Evolutionary conservation across 1,139 yeast genomes (phyloP).

Genomic region (Saccharomyces hybrid): DNA sequence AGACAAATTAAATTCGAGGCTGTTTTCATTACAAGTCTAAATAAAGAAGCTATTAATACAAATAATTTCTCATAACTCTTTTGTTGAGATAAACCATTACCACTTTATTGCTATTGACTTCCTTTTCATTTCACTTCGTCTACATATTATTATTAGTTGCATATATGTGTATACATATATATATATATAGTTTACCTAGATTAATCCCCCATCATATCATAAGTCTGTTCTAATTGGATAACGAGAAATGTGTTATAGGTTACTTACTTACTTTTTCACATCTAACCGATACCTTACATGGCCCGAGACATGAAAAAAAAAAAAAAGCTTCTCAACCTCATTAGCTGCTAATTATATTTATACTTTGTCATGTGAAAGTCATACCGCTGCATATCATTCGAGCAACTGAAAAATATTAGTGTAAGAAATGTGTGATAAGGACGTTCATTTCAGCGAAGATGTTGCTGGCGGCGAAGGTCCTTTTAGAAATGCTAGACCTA

Average conservation of each 20-base stretch:
- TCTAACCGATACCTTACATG: not conserved
- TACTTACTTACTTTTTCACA: not conserved
- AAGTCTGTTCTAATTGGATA: not conserved
- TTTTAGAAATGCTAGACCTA: slow-evolving; percentile 16
- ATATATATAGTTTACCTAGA: not conserved
- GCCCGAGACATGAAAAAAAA: not conserved
- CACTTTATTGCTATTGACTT: not conserved
- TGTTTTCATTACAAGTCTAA: not conserved
- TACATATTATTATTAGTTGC: not conserved
- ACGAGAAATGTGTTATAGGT: not conserved
- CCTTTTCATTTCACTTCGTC: not conserved
- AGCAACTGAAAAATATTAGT: not conserved
- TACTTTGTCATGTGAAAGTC: not conserved
- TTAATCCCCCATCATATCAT: not conserved
- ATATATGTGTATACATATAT: not conserved
- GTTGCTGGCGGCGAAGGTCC: not conserved
- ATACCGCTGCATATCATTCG: not conserved
- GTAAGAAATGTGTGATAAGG: not conserved
- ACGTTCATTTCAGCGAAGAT: slow-evolving; percentile 9
- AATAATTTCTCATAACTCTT: no score
- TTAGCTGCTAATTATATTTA: not conserved
- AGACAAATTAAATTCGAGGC: no score
- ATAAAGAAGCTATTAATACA: not conserved
- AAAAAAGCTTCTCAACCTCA: not conserved
- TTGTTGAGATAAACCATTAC: not conserved